Evolutionary conservation across 768 basidiomycete genomes (phyloP), one percentile per base, ranked within the genome.

Genomic region (Amanita polypyramis): DNA sequence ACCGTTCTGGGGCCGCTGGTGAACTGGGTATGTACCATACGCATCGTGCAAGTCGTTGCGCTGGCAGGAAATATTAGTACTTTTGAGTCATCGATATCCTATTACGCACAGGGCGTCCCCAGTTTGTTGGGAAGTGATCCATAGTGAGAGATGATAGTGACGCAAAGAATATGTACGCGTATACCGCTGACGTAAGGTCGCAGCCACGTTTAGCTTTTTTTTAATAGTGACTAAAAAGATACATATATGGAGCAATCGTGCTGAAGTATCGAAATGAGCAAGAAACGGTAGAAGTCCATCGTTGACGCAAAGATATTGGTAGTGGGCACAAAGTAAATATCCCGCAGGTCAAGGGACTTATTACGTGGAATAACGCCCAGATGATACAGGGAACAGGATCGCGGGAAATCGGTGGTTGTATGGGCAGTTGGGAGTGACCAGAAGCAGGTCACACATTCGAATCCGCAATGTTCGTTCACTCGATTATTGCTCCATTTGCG

Each of bases 51-150:
- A 68, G 54, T 92, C 87, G 62, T 85, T 80, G 58, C 84, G 70
- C 88, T 90, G 52, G 20, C 5, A 9, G 29, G 15, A 4, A 36
- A 38, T 38, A 0, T 27, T 4, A 27, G 25, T 6, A 14, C 3
- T 0, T 19, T 15, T 39, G 0, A 9, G 9, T 1, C 19, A 3
- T 3, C 3, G 5, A n/a, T 14, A 8, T 23, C 12, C 29, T 14
- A 0, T 35, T 10, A 21, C 83, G 56, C 60, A 85, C 85, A 41
- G 84, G 85, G 39, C 81, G 72, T 30, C 86, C 87, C 86, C 86
- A 89, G 70, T 81, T 85, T 29, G 79, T 80, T 30, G 87, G 84
- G 65, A 85, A 85, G 63, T 89, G 87, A 61, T 89, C 85, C 86
- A 89, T 87, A 33, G 43, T 52, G 11, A 8, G 33, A 32, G 10